Percentiles rank a stretch among this genome's conserved stretches.
Evolutionary conservation across 345 rosid species (phyloP).

Genomic region (Firmiana major): DNA sequence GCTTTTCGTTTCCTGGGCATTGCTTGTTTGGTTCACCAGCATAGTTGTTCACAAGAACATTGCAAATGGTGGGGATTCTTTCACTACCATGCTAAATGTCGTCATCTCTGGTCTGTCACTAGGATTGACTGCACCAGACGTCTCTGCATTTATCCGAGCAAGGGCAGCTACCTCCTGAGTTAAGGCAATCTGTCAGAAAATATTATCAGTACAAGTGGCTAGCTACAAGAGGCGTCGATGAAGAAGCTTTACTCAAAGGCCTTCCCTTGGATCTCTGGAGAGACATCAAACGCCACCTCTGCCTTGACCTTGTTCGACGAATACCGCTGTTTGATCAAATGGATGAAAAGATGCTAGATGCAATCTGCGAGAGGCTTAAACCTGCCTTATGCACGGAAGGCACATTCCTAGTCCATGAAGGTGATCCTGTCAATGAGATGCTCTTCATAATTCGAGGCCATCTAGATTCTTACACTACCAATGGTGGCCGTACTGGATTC

Average conservation of each 20-base stretch:
- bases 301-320: conserved; percentile 84
- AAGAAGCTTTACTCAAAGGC: conserved; percentile 68
- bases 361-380: no score
- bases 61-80: conserved; percentile 82
- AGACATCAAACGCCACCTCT: conserved; percentile 87
- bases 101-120: conserved; percentile 95
- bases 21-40: conserved; percentile 95
- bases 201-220: conserved; percentile 87
- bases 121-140: conserved; percentile 90
- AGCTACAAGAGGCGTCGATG: conserved; percentile 87
- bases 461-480: no score
- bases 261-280: conserved; percentile 80
- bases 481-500: no score
- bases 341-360: no score
- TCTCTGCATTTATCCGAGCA: conserved; percentile 76
- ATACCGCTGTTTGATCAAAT: no score
- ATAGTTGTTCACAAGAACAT: conserved; percentile 75
- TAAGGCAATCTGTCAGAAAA: conserved; percentile 64
- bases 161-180: conserved; percentile 70
- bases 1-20: conserved; percentile 87
- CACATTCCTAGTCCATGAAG: no score
- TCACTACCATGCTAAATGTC: conserved; percentile 98
- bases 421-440: no score
- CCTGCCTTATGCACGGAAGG: no score
- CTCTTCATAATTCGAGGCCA: no score